A percentile compares a stretch with the other conserved stretches of the same genome.
Conservation (phyloP, 1,284 basidiomycete species). For the Cryptococcus sp. region DNA sequence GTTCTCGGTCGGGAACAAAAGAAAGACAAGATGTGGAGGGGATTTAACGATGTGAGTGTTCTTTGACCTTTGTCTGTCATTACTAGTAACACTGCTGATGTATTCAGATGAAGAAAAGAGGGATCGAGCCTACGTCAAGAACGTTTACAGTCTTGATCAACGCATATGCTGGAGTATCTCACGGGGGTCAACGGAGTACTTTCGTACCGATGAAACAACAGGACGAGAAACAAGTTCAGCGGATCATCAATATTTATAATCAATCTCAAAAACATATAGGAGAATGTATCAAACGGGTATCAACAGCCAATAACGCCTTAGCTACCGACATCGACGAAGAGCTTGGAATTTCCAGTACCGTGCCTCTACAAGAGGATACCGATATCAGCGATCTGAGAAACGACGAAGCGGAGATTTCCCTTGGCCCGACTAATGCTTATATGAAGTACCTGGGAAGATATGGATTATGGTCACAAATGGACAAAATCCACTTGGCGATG, state of each 20-base stretch:
- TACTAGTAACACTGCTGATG: neutral
- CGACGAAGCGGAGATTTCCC: conserved; percentile 16
- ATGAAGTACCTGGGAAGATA: conserved; percentile 38
- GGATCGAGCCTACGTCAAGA: conserved; percentile 32
- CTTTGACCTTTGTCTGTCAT: neutral
- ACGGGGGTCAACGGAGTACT: conserved; percentile 4
- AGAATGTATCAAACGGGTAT: neutral
- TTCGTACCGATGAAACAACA: conserved; percentile 7
- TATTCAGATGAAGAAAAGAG: conserved; percentile 45
- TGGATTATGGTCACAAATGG: conserved; percentile 37
- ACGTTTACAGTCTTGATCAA: conserved; percentile 44
- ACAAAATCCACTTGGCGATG: conserved; percentile 32
- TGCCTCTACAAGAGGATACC: neutral
- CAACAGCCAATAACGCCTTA: neutral
- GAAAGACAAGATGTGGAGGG: conserved; percentile 36
- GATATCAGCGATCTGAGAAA: neutral
- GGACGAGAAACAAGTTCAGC: conserved; percentile 26
- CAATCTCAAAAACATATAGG: conserved; percentile 32
- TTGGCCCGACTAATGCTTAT: conserved; percentile 41
- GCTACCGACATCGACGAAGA: neutral
- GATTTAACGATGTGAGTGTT: conserved; percentile 37
- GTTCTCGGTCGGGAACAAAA: conserved; percentile 31
- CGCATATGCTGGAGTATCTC: conserved; percentile 32
- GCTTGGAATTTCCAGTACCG: neutral
- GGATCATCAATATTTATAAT: conserved; percentile 35